Percentiles rank a stretch among this genome's conserved stretches.
Conservation (phyloP, 768 basidiomycete genomes). For the Pisolithus tinctorius region DNA sequence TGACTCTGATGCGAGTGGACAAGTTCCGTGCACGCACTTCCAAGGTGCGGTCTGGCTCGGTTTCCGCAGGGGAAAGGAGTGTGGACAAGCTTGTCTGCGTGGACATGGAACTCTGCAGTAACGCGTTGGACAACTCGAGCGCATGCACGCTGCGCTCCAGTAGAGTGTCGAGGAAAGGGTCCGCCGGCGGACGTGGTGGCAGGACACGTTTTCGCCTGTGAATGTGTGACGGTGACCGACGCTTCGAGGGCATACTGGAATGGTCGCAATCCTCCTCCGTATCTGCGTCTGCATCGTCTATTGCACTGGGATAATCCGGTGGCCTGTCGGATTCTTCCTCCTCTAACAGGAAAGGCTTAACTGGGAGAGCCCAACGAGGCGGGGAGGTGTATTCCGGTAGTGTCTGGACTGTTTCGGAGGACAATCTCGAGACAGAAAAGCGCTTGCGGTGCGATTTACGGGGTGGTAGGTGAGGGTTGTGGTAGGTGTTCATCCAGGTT, state of each 20-base stretch:
- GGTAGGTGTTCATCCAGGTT: slow-evolving; percentile 13
- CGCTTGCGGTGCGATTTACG: slow-evolving; percentile 49
- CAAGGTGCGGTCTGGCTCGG: slow-evolving; percentile 37
- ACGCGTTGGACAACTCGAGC: slow-evolving; percentile 76
- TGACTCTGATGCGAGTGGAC: slow-evolving; percentile 44
- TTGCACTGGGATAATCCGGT: slow-evolving; percentile 71
- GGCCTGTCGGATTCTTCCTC: slow-evolving; percentile 49
- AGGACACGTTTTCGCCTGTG: slow-evolving; percentile 24
- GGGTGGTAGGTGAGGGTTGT: slow-evolving; percentile 10
- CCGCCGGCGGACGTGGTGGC: slow-evolving; percentile 22
- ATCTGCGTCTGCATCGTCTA: slow-evolving; percentile 72
- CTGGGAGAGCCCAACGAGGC: slow-evolving; percentile 14
- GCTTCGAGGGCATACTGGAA: slow-evolving; percentile 26
- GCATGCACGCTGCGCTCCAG: slow-evolving; percentile 80
- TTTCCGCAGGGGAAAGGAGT: slow-evolving; percentile 40
- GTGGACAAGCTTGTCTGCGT: slow-evolving; percentile 53
- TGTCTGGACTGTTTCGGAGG: slow-evolving; percentile 59
- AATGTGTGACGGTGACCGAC: slow-evolving; percentile 18
- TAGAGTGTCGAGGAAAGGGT: slow-evolving; percentile 68
- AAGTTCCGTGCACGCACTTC: slow-evolving; percentile 46
- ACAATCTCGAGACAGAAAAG: slow-evolving; percentile 48
- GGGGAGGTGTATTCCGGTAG: slow-evolving; percentile 59
- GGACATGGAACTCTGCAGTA: slow-evolving; percentile 70
- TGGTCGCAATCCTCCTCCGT: slow-evolving; percentile 35
- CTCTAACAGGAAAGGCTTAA: slow-evolving; percentile 14